Evolutionary conservation across 1,284 basidiomycete genomes (phyloP), one percentile per base, ranked within the genome.

Genomic region (Leccinum laetum): DNA sequence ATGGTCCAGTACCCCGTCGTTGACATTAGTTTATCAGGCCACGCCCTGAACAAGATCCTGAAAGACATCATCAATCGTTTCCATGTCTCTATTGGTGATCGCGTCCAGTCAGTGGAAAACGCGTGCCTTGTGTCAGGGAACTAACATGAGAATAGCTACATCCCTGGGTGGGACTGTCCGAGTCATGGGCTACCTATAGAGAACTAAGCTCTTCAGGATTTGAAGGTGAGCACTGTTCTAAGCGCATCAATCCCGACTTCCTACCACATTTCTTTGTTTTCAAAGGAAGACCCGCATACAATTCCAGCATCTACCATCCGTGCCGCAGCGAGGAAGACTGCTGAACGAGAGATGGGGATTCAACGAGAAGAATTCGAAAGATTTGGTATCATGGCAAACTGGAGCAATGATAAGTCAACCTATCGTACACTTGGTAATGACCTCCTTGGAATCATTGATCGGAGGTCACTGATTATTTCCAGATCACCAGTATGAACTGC

Each of bases 31-130:
- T 18, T 6, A 3, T 16, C 69, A 96, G 96, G 97, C 2, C 98
- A 99, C 77, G 96, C 97, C 0, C 79, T 99, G 68, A 99, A 99
- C 80, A 99, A 99, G 78, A 94, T 99, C 57, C 77, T 98, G 60
- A 99, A 99, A 80, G 98, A 99, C 76, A 92, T 99, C 69, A 94
- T 98, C 67, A 95, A 94, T 71, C 90, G 97, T 4, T 99, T 90
- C 75, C 90, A 96, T 68, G 83, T 99, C 10, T 85, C 91, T 9
- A 81, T 85, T 46, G 96, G 96, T 4, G 81, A 86, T 67, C 86
- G 87, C 67, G 91, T 99, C 32, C 90, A 96, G 94, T 97, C 69
- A 75, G 91, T 67, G 52, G 60, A 66, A 58, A 32, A 44, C 63
- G 57, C 39, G 46, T 61, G 9, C 2, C 11, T 46, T 53, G 13